Conservation (phyloP, 139 green algal species). For the Chlorella sp. region DNA sequence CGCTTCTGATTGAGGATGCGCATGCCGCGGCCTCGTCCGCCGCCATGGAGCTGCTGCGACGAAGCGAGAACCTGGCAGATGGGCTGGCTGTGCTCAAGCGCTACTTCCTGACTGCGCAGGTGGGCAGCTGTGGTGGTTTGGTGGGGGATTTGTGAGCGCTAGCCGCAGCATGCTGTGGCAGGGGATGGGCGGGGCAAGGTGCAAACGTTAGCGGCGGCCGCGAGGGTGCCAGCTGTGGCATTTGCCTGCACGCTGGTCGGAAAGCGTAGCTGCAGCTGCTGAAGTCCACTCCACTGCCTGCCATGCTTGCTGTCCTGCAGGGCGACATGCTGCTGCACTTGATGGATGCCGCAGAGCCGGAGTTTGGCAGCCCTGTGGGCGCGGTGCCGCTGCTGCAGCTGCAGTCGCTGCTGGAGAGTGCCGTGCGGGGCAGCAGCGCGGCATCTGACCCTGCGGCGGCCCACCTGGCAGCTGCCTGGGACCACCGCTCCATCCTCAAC, state of each 20-base stretch:
- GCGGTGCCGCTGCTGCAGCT: conserved; percentile 77
- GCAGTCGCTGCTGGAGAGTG: conserved; percentile 86
- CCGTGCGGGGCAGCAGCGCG: conserved; percentile 63
- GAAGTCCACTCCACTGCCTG: not conserved
- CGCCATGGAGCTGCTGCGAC: conserved; percentile 74
- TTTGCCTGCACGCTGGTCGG: too few relatives aligned
- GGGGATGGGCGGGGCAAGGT: too few relatives aligned
- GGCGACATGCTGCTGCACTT: conserved; percentile 89
- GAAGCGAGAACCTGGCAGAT: conserved; percentile 50
- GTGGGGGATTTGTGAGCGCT: too few relatives aligned
- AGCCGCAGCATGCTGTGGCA: too few relatives aligned
- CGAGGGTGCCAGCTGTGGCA: too few relatives aligned
- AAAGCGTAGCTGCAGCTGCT: too few relatives aligned
- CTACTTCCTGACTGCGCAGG: conserved; percentile 93
- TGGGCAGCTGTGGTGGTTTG: conserved; percentile 5
- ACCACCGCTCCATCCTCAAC: conserved; percentile 66
- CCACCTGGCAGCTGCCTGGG: conserved; percentile 71
- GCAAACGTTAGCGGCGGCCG: too few relatives aligned
- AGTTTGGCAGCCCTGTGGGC: conserved; percentile 68
- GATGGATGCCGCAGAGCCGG: conserved; percentile 81
- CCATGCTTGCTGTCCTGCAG: conserved; percentile 43
- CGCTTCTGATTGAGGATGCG: conserved; percentile 56
- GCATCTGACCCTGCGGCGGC: conserved; percentile 71
- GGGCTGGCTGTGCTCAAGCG: conserved; percentile 85
- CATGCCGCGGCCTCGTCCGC: conserved; percentile 59